phyloP scores from a whole-genome alignment of 768 basidiomycete genomes.

The Mycena leptocephala region DNA sequence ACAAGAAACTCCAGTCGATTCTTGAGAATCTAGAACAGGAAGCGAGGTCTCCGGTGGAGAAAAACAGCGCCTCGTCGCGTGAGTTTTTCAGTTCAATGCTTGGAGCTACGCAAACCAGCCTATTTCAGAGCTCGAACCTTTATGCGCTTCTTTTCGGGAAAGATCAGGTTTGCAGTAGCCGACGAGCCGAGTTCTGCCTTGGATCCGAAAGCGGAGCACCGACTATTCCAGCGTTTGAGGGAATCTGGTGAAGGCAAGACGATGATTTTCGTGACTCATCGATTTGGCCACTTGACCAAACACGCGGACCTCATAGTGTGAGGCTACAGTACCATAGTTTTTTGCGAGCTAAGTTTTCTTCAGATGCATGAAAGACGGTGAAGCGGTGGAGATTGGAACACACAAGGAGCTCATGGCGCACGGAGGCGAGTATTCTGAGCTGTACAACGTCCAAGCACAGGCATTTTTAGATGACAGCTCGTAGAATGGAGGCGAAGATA shows the following conservation, averaged over 20 bases:
- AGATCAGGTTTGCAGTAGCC: conserved; percentile 15
- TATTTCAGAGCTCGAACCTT: conserved; percentile 24
- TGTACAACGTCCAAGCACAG: background rate
- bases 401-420: background rate
- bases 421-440: background rate
- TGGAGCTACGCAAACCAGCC: background rate
- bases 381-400: background rate
- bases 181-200: too few relatives aligned
- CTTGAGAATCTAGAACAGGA: conserved; percentile 10
- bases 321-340: background rate
- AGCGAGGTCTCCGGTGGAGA: conserved; percentile 30
- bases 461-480: background rate
- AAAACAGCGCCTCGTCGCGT: conserved; percentile 32
- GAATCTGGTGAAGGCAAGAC: conserved; percentile 22
- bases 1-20: conserved; percentile 9
- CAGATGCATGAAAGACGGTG: background rate
- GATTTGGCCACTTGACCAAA: conserved; percentile 30
- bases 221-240: conserved; percentile 13
- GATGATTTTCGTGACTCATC: conserved; percentile 27
- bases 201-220: conserved; percentile 30
- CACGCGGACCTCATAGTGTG: conserved; percentile 30
- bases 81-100: background rate
- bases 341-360: too few relatives aligned
- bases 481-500: too few relatives aligned
- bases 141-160: conserved; percentile 28